These are phyloP conservation scores for Solanum appendiculatum DNA, from an alignment of 257 asterid genomes.

Conservation along the genomic window DNA sequence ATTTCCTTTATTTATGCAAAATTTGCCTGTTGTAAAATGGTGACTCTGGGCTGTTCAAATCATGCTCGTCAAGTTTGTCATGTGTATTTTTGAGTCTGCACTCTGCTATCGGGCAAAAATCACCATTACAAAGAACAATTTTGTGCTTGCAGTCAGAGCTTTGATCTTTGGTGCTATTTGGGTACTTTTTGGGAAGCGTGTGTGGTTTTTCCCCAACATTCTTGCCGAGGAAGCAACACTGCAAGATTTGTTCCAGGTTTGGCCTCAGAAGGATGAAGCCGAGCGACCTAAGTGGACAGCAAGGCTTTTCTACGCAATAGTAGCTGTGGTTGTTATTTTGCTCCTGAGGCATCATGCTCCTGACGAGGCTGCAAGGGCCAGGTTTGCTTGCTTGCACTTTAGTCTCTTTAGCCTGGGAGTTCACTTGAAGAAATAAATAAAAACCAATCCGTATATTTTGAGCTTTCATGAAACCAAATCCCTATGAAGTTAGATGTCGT, in stretches of 20 bases:
- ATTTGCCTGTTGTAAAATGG: background rate
- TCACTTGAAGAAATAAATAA: background rate
- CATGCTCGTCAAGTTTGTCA: background rate
- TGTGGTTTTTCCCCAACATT: conserved; percentile 97
- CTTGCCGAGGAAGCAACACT: conserved; percentile 99
- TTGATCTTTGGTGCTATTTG: conserved; percentile 67
- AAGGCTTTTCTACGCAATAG: conserved; percentile 65
- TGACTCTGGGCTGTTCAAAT: background rate
- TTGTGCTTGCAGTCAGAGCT: conserved; percentile 63
- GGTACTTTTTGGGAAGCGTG: conserved; percentile 77
- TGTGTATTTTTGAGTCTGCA: background rate
- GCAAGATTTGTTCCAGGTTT: conserved; percentile 88
- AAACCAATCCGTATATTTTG: background rate
- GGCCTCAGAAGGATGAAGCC: conserved; percentile 94
- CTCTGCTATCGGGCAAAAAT: background rate
- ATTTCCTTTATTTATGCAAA: background rate
- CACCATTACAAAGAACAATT: background rate
- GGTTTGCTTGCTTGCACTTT: conserved; percentile 32
- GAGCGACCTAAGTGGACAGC: conserved; percentile 97
- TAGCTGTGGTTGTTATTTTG: conserved; percentile 53
- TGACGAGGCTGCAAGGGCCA: conserved; percentile 98
- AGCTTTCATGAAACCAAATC: background rate
- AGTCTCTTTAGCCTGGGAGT: background rate
- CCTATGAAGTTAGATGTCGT: background rate
- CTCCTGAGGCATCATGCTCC: conserved; percentile 98